Conservation (phyloP, 2,329 filamentous ascomycete genomes). For the Aspergillus flavus region DNA sequence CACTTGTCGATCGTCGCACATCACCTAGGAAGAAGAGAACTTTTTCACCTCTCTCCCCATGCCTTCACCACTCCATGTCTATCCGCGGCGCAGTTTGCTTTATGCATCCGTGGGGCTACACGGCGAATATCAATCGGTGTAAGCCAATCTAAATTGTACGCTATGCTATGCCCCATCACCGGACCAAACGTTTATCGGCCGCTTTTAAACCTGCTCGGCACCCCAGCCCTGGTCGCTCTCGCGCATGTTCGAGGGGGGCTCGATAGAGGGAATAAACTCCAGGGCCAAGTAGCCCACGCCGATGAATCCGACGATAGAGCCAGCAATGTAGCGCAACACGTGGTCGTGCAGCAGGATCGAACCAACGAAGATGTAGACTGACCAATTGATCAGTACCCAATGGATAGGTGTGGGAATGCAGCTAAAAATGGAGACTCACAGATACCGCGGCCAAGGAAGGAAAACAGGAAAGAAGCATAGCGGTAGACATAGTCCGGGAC, state of each 20-base stretch:
- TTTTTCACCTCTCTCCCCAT: slow-evolving; percentile 4
- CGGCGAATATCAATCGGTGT: not conserved
- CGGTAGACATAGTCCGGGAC: slow-evolving; percentile 89
- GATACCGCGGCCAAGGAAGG: slow-evolving; percentile 89
- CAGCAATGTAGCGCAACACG: slow-evolving; percentile 72
- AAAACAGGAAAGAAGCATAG: slow-evolving; percentile 98
- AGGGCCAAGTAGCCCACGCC: slow-evolving; percentile 77
- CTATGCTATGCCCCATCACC: not conserved
- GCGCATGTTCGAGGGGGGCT: slow-evolving; percentile 80
- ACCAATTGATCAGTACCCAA: slow-evolving; percentile 8
- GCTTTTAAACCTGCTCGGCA: slow-evolving; percentile 69
- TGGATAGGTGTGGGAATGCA: not conserved
- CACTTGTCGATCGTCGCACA: slow-evolving; percentile 27
- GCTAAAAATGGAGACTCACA: slow-evolving; percentile 64
- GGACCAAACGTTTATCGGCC: not conserved
- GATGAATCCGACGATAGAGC: slow-evolving; percentile 73
- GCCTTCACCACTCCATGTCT: slow-evolving; percentile 5
- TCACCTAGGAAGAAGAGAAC: slow-evolving; percentile 14
- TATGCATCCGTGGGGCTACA: not conserved
- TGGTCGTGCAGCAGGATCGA: slow-evolving; percentile 74
- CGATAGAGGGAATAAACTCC: slow-evolving; percentile 77
- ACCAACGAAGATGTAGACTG: slow-evolving; percentile 96
- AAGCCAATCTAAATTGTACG: not conserved
- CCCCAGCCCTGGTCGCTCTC: slow-evolving; percentile 76
- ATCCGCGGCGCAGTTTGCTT: not conserved